Evolutionary conservation across 2,329 filamentous ascomycete genomes (phyloP).

Genomic region (Colletotrichum horii): DNA sequence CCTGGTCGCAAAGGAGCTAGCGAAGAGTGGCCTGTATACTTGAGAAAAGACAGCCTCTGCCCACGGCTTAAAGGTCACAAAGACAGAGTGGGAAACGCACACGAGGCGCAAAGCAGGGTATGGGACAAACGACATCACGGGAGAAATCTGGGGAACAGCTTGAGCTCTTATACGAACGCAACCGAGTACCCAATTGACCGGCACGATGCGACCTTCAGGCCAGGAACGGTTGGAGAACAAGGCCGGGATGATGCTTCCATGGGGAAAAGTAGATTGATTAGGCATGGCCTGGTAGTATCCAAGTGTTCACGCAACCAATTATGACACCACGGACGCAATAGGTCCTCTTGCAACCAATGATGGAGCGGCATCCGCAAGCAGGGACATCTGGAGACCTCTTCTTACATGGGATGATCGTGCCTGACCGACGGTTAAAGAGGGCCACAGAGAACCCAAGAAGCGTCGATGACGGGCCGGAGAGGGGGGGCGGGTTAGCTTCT

Average conservation of each 20-base stretch:
- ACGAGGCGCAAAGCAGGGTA: background rate
- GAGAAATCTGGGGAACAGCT: background rate
- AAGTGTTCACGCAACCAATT: background rate
- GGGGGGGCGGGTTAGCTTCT: background rate
- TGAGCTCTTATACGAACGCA: background rate
- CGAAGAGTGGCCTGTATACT: background rate
- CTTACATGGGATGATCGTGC: background rate
- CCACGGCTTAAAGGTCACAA: background rate
- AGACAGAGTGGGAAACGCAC: background rate
- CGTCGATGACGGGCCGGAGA: background rate
- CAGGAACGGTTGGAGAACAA: slow-evolving; percentile 13
- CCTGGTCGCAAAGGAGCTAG: background rate
- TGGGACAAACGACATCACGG: background rate
- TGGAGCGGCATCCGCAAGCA: background rate
- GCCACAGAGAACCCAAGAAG: background rate
- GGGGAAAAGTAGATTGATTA: background rate
- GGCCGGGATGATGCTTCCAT: slow-evolving; percentile 3
- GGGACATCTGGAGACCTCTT: background rate
- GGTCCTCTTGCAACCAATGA: background rate
- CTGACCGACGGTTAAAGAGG: slow-evolving; percentile 14
- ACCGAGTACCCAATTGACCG: background rate
- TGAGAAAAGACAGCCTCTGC: background rate
- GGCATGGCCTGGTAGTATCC: background rate
- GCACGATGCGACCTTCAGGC: background rate
- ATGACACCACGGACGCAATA: background rate